phyloP scores from a whole-genome alignment of 1,284 basidiomycete species.

The Sparassis latifolia region DNA sequence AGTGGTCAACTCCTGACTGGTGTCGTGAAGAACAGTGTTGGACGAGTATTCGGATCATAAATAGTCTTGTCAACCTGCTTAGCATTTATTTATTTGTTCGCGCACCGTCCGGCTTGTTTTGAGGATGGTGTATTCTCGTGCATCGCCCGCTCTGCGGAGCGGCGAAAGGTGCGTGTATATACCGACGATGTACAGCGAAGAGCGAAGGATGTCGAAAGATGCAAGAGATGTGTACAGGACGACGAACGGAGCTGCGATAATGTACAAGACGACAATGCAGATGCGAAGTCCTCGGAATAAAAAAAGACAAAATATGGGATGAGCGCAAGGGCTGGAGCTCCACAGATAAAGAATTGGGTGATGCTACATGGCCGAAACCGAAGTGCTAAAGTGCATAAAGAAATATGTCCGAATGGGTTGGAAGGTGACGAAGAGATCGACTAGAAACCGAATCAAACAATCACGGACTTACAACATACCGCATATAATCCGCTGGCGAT shows the following conservation, averaged over 20 bases:
- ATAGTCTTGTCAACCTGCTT: constrained; percentile 6
- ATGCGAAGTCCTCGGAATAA: constrained; percentile 16
- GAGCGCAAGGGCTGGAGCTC: constrained; percentile 3
- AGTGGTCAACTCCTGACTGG: constrained; percentile 77
- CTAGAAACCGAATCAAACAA: too few species aligned
- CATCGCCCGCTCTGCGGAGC: constrained; percentile 25
- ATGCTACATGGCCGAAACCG: constrained; percentile 3
- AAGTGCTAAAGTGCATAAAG: constrained; percentile 3
- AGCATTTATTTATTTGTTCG: too few species aligned
- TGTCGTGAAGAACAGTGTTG: constrained; percentile 76
- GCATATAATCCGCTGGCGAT: not conserved
- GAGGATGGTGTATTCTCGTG: constrained; percentile 6
- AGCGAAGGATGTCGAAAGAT: constrained; percentile 10
- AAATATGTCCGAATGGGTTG: not conserved
- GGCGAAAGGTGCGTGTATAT: constrained; percentile 12
- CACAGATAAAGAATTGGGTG: constrained; percentile 3
- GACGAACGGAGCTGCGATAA: constrained; percentile 6
- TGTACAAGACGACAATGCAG: constrained; percentile 13
- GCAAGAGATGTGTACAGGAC: constrained; percentile 12
- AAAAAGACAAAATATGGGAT: constrained; percentile 4
- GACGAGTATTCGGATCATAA: constrained; percentile 50
- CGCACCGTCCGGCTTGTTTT: not conserved
- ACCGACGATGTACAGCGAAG: constrained; percentile 7
- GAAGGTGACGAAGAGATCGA: not conserved
- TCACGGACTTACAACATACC: too few species aligned